Base-by-base conservation (phyloP, 116 monocot genomes). In the Cymodocea nodosa region DNA sequence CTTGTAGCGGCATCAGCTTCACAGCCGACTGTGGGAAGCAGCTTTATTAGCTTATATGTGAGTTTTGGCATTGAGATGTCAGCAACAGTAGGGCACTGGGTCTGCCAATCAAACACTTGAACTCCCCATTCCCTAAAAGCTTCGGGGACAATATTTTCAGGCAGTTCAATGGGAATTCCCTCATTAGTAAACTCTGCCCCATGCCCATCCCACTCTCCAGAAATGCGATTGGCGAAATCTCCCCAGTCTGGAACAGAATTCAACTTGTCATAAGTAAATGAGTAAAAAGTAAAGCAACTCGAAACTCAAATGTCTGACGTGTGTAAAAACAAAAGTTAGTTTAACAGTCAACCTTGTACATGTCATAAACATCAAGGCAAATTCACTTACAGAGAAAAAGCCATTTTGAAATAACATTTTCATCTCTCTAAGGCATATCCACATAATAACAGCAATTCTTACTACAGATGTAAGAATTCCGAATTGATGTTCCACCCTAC, bases 141-240 rank as follows among this genome's bases (percentile, higher is more conserved):
- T 34, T 81, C 81, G 1, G 95, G 95, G 22, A 95, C 90, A 16
- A 95, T 87, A 58, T 18, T 36, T 56, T 90, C 90, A 11, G 95
- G 97, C 34, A 97, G 91, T 79, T 97, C 97, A 4, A 85, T 60
- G 0, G 91, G 85, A 0, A 64, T 64, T 4, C 97, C 97, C 3
- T 70, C 62, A 9, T 70, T 22, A 9, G 78, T 90, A 78, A 97
- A 97, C 1, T 90, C 87, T 5, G 91, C 97, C 23, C 83, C 79
- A 60, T 77, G 85, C 52, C 97, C 97, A 44, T 97, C 87, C 97
- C 97, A 97, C 59, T 97, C 97, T 8, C 97, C 97, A 15, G 97
- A 97, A 8, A 85, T 90, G 52, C 77, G 71, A 56, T 52, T 64
- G 2, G 91, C 85, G 72, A 97, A 97, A 57, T 85, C 75, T 20